Evolutionary conservation across 352 stramenopile genomes (phyloP), one percentile per base, ranked within the genome.

Genomic region (Pythium brassicae): DNA sequence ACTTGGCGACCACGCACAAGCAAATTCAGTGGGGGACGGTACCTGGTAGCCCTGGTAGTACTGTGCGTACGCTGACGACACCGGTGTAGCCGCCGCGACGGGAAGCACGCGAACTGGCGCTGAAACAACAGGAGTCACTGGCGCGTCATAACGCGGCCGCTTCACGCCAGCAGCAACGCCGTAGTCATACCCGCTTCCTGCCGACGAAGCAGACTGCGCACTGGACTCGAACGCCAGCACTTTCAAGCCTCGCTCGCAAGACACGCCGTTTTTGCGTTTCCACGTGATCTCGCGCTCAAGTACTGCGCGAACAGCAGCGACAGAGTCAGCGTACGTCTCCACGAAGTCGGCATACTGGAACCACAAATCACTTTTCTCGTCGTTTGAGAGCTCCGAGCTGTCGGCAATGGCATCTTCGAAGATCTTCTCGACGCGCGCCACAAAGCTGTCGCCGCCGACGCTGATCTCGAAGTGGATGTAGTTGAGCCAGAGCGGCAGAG

Each of bases 11-110:
- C 25, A 57, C 34, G 29, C 62, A 53, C 22, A 53, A 47, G 42
- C 35, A 55, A 49, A 67, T 64, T 53, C 55, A 67, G 57, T 51
- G 27, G 35, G 26, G 2, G 27, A 47, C 64, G 50, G 71, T 91
- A 91, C 81, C 79, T 89, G 81, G 46, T 88, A 89, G 72, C 75
- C 72, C 71, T 89, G 78, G 62, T 88, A 88, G 64, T 89, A 91
- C 50, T 78, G 67, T 9, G 66, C 65, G 53, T 82, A 82, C 47
- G 69, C 62, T 2, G 66, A 49, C 7, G 59, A 48, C n/a, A 72
- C 50, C 37, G 71, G 44, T 35, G 68, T 52, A 20, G 71, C 55
- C 17, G 55, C 46, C 8, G 59, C 59, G 39, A 57, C 50, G 32
- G 63, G 45, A 3, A 35, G 54, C n/a, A 58, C 49, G 10, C 45